Evolutionary conservation across 1,139 yeast genomes (phyloP).

Genomic region (Martiniozyma asiatica): DNA sequence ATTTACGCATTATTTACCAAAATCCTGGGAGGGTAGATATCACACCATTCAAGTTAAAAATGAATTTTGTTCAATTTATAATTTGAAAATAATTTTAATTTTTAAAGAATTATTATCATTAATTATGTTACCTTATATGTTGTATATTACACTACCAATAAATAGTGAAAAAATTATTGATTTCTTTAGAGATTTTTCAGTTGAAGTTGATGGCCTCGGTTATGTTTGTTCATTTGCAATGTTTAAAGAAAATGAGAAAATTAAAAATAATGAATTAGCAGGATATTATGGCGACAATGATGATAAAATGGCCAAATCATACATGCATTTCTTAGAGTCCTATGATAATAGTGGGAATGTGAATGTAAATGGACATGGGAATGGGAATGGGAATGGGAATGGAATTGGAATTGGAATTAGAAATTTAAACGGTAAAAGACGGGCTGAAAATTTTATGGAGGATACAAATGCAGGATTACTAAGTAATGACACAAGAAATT

Average conservation of each 20-base stretch:
- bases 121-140: slow-evolving; percentile 71
- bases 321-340: slow-evolving; percentile 74
- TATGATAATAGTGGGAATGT: slow-evolving; percentile 33
- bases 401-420: slow-evolving; percentile 8
- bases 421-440: slow-evolving; percentile 2
- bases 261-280: slow-evolving; percentile 15
- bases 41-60: slow-evolving; percentile 76
- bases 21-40: slow-evolving; percentile 70
- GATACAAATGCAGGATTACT: slow-evolving; percentile 21
- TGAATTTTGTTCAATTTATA: slow-evolving; percentile 72
- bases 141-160: slow-evolving; percentile 72
- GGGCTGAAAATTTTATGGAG: slow-evolving; percentile 11
- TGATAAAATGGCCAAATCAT: slow-evolving; percentile 87
- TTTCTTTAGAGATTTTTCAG: slow-evolving; percentile 78
- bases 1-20: slow-evolving; percentile 83
- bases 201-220: slow-evolving; percentile 90
- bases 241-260: slow-evolving; percentile 62
- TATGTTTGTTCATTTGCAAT: slow-evolving; percentile 90
- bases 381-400: slow-evolving; percentile 5
- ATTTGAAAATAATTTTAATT: slow-evolving; percentile 60
- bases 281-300: slow-evolving; percentile 42
- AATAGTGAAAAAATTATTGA: slow-evolving; percentile 70
- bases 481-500: slow-evolving; percentile 13
- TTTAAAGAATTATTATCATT: slow-evolving; percentile 71
- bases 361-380: too few relatives aligned